Evolutionary conservation across 257 asterid genomes (phyloP).

Genomic region (Solanum corneliomulleri): DNA sequence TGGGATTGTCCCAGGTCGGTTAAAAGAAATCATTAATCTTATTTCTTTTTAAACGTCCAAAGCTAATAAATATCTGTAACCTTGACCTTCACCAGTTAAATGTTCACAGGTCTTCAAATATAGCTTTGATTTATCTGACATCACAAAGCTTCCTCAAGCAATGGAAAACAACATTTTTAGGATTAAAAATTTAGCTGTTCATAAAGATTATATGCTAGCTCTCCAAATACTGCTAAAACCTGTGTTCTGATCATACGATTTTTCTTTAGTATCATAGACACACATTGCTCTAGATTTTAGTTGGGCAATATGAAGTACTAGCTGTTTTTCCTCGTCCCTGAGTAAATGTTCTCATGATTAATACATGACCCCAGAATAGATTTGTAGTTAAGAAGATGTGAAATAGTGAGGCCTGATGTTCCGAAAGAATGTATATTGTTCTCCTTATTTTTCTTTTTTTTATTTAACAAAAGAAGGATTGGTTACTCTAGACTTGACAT

Average conservation of each 20-base stretch:
- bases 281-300: not conserved
- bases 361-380: not conserved
- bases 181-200: not conserved
- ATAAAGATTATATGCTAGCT: not conserved
- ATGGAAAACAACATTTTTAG: not conserved
- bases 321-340: not conserved
- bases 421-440: not conserved
- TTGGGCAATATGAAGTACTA: not conserved
- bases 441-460: not conserved
- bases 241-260: not conserved
- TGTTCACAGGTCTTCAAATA: not conserved
- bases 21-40: not conserved
- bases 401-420: not conserved
- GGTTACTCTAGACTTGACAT: not conserved
- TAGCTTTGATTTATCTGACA: not conserved
- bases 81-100: not conserved
- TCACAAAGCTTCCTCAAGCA: not conserved
- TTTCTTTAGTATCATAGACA: not conserved
- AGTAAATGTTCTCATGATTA: not conserved
- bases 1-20: constrained; percentile 88
- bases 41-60: not conserved
- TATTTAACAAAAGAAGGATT: not conserved
- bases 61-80: not conserved
- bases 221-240: not conserved
- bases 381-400: not conserved